Conservation (phyloP, 164 flowering plant species). For the Magnolia sinica region DNA sequence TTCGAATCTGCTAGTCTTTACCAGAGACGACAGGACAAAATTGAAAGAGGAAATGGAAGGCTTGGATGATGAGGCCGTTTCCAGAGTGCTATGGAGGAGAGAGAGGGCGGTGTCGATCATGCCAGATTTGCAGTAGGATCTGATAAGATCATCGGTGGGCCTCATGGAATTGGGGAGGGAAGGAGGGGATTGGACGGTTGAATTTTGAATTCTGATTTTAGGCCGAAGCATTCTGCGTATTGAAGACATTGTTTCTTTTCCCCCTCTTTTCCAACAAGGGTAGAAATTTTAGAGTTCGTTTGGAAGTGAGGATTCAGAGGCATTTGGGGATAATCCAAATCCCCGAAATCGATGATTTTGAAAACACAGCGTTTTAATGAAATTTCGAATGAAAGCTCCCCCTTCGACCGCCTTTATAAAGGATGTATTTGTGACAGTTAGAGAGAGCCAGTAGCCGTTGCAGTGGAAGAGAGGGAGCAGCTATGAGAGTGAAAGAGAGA, state of each 20-base stretch:
- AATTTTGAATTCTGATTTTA: neutral
- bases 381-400: no score
- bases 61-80: neutral
- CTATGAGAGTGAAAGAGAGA: no score
- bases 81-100: neutral
- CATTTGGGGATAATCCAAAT: no score
- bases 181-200: neutral
- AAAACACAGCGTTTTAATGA: no score
- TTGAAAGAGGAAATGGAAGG: conserved; percentile 6
- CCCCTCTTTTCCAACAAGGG: no score
- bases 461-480: no score
- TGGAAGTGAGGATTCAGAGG: no score
- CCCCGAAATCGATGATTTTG: no score
- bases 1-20: conserved; percentile 12
- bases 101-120: neutral
- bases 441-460: no score
- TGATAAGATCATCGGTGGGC: neutral
- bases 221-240: neutral
- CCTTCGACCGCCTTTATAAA: no score
- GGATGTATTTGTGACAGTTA: no score
- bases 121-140: conserved; percentile 1
- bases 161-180: neutral
- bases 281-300: no score
- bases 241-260: neutral
- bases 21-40: conserved; percentile 11